A percentile compares a stretch with the other conserved stretches of the same genome.
Evolutionary conservation across 1,284 basidiomycete genomes (phyloP).

Genomic region (Trichosporon faecale): DNA sequence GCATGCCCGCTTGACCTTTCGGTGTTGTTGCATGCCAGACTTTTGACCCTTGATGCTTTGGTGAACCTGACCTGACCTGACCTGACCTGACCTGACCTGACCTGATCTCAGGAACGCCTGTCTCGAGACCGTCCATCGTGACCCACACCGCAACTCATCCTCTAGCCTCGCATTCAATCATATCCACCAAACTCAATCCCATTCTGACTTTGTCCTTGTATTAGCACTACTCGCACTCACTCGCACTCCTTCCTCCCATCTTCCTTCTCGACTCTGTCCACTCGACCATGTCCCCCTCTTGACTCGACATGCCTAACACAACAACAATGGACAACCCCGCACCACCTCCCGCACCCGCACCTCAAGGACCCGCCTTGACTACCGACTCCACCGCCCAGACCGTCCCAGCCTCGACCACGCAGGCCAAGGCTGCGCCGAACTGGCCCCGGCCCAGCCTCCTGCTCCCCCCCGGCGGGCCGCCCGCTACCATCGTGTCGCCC

Average conservation of each 20-base stretch:
- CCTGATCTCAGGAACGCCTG: too few relatives aligned
- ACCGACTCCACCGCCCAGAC: neutral
- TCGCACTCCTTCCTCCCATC: neutral
- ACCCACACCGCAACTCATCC: too few relatives aligned
- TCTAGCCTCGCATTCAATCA: neutral
- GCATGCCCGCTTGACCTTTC: too few relatives aligned
- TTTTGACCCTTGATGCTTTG: too few relatives aligned
- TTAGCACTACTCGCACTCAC: neutral
- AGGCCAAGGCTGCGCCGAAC: neutral
- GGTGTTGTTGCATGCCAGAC: too few relatives aligned
- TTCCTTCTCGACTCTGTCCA: neutral
- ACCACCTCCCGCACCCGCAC: too few relatives aligned
- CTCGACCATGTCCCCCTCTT: neutral
- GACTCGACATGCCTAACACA: neutral
- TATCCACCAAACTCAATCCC: neutral
- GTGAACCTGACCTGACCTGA: too few relatives aligned
- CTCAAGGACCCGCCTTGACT: neutral
- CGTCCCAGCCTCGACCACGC: neutral
- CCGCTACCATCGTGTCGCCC: constrained; percentile 10
- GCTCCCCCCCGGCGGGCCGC: neutral
- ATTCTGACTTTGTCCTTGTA: neutral
- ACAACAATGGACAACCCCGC: neutral
- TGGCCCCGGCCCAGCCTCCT: constrained; percentile 10
- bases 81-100: too few relatives aligned
- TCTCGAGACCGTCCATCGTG: too few relatives aligned